These are phyloP conservation scores for Solanum acaule DNA, from an alignment of 257 asterid genomes.

Conservation along the genomic window DNA sequence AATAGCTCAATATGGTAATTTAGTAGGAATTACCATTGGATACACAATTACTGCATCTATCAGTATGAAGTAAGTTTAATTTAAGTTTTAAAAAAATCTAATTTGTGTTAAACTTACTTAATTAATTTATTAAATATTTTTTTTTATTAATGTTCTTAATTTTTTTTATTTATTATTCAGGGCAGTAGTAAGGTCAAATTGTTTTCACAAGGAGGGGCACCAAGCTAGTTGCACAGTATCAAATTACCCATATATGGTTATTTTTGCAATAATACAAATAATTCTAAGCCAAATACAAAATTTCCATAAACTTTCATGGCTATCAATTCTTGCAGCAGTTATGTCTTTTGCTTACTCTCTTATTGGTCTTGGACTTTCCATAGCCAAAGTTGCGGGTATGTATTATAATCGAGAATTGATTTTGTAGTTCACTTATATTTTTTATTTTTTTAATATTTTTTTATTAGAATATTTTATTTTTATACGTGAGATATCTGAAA, in stretches of 20 bases:
- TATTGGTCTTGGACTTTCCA: constrained; percentile 24
- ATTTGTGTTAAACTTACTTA: neutral
- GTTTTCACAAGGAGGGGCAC: constrained; percentile 15
- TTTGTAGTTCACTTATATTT: too few relatives aligned
- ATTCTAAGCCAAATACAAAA: constrained; percentile 23
- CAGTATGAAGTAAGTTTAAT: constrained; percentile 27
- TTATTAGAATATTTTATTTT: accelerated
- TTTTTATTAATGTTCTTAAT: neutral
- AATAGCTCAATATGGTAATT: constrained; percentile 1
- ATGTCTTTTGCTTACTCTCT: constrained; percentile 30
- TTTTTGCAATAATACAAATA: constrained; percentile 11
- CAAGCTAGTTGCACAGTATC: constrained; percentile 10
- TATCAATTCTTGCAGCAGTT: constrained; percentile 26
- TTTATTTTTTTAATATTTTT: too few relatives aligned
- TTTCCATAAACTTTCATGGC: constrained; percentile 19
- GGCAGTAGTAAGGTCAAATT: constrained; percentile 22
- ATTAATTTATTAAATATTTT: neutral
- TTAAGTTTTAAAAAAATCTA: neutral
- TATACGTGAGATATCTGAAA: too few relatives aligned
- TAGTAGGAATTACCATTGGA: constrained; percentile 6
- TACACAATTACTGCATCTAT: constrained; percentile 24
- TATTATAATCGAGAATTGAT: neutral
- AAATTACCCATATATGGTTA: constrained; percentile 15
- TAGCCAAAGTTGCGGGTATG: constrained; percentile 16
- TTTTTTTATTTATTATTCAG: neutral